Evolutionary conservation across 495 filamentous ascomycete species (phyloP).

Genomic region (Barbatosphaeria neglecta): DNA sequence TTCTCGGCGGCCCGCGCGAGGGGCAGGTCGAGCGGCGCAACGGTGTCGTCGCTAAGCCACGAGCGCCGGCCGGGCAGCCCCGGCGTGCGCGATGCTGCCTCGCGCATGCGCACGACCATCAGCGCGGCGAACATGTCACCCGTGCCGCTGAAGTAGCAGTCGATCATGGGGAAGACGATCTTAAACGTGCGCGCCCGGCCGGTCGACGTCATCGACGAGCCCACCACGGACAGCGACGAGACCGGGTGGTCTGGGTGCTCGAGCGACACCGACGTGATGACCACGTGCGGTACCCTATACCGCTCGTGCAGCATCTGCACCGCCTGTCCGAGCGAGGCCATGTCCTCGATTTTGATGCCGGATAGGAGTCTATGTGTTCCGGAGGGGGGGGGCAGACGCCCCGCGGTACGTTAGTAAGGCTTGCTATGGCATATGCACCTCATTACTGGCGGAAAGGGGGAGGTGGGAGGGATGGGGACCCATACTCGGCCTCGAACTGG

Average conservation of each 20-base stretch:
- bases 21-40: slow-evolving; percentile 59
- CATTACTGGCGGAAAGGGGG: background rate
- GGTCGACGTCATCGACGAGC: slow-evolving; percentile 57
- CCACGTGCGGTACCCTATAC: slow-evolving; percentile 75
- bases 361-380: slow-evolving; percentile 53
- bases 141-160: slow-evolving; percentile 89
- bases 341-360: slow-evolving; percentile 68
- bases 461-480: slow-evolving; percentile 1
- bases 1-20: slow-evolving; percentile 72
- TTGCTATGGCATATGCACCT: too few relatives aligned
- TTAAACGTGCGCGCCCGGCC: slow-evolving; percentile 64
- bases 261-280: slow-evolving; percentile 73
- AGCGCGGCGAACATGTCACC: slow-evolving; percentile 97
- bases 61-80: slow-evolving; percentile 38
- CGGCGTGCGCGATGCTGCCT: slow-evolving; percentile 43
- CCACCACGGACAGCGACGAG: slow-evolving; percentile 58
- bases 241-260: slow-evolving; percentile 25
- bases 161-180: slow-evolving; percentile 72
- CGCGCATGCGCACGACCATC: slow-evolving; percentile 77
- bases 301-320: slow-evolving; percentile 64
- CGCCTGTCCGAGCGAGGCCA: slow-evolving; percentile 56
- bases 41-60: slow-evolving; percentile 60
- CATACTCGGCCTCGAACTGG: slow-evolving; percentile 92
- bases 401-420: too few relatives aligned
- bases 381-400: background rate